These are phyloP conservation scores for Cercospora nicotianae DNA, from an alignment of 2,329 filamentous ascomycete genomes.

Conservation along the genomic window DNA sequence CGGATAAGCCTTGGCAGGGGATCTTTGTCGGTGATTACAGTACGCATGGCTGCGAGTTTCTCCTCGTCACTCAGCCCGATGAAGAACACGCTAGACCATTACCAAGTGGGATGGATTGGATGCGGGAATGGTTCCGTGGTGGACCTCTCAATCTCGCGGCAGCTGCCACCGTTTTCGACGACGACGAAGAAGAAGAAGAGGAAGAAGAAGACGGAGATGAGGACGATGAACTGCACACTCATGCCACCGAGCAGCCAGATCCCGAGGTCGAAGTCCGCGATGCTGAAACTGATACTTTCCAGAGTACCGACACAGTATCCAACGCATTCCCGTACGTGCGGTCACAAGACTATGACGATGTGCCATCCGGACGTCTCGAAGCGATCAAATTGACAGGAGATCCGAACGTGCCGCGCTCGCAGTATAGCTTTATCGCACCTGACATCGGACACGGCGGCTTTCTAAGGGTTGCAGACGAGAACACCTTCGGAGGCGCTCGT, in stretches of 20 bases:
- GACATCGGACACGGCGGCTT: constrained; percentile 71
- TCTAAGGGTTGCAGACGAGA: constrained; percentile 63
- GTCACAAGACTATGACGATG: constrained; percentile 12
- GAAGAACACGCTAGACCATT: constrained; percentile 42
- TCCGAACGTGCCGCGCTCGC: constrained; percentile 81
- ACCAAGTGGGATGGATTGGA: constrained; percentile 40
- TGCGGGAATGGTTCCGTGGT: constrained; percentile 36
- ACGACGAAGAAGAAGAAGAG: neutral
- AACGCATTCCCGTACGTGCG: constrained; percentile 20
- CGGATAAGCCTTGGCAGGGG: constrained; percentile 77
- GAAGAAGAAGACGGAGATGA: neutral
- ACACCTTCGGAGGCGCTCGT: constrained; percentile 66
- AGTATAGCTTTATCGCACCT: constrained; percentile 76
- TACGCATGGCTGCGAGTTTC: constrained; percentile 83
- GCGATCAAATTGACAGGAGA: constrained; percentile 93
- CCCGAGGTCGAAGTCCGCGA: neutral
- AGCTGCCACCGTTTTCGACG: constrained; percentile 4
- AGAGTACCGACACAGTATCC: constrained; percentile 42
- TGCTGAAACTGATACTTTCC: neutral
- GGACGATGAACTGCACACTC: neutral
- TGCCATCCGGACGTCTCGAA: constrained; percentile 68
- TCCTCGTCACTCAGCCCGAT: constrained; percentile 76
- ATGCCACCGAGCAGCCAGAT: neutral
- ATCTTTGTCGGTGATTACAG: constrained; percentile 93
- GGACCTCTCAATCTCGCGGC: constrained; percentile 18